Evolutionary conservation across 139 green algal genomes (phyloP).

Genomic region (Mychonastes homosphaera): DNA sequence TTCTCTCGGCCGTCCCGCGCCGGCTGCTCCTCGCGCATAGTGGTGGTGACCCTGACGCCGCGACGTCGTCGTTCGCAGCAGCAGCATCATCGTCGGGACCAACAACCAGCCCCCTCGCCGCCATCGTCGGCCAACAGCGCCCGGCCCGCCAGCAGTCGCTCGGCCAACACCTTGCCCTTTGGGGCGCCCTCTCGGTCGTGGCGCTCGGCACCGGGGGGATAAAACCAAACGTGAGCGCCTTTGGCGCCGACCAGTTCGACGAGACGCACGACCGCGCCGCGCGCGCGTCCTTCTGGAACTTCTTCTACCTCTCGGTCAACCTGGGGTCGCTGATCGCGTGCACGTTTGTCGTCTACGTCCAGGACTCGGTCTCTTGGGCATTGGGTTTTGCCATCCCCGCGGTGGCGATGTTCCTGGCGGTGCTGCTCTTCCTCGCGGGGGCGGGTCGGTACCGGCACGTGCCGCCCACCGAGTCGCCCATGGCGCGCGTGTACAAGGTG

Average conservation of each 20-base stretch:
- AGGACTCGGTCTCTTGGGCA: slow-evolving; percentile 72
- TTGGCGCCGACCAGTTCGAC: slow-evolving; percentile 97
- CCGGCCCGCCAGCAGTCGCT: slow-evolving; percentile 45
- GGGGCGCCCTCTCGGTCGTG: slow-evolving; percentile 67
- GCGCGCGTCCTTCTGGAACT: slow-evolving; percentile 94
- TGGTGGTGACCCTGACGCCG: too few species aligned
- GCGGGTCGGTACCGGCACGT: slow-evolving; percentile 49
- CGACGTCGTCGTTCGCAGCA: background rate
- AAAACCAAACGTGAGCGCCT: slow-evolving; percentile 94
- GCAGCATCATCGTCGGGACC: background rate
- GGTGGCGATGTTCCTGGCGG: slow-evolving; percentile 61
- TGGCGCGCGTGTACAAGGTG: slow-evolving; percentile 70
- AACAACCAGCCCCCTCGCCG: background rate
- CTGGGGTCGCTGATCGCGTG: slow-evolving; percentile 72
- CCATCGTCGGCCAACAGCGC: background rate
- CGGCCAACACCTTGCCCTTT: slow-evolving; percentile 34
- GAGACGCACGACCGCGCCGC: slow-evolving; percentile 65
- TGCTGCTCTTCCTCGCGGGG: slow-evolving; percentile 66
- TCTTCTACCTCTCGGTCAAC: slow-evolving; percentile 97
- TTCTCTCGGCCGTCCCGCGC: too few species aligned
- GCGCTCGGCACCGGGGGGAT: slow-evolving; percentile 84
- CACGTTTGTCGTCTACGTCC: slow-evolving; percentile 64
- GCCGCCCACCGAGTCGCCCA: slow-evolving; percentile 62
- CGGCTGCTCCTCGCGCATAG: too few species aligned
- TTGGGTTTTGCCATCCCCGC: slow-evolving; percentile 79